Conservation (phyloP, 192 early-diverging fungal species). For the Mortierella claussenii region DNA sequence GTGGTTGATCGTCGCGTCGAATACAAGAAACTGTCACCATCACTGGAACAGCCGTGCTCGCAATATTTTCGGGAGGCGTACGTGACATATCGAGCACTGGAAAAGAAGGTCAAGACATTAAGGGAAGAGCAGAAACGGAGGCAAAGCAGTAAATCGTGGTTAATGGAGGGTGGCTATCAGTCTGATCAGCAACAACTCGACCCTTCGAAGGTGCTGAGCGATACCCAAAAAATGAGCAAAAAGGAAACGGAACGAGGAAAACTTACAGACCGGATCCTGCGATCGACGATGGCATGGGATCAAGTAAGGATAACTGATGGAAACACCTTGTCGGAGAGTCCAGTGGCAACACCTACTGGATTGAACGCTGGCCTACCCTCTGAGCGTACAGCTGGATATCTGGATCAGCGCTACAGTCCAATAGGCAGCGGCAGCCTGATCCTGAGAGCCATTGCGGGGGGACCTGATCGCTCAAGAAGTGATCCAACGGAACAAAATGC, state of each 20-base stretch:
- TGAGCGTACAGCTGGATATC: slow-evolving; percentile 8
- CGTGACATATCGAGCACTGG: slow-evolving; percentile 30
- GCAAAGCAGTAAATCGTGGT: neutral
- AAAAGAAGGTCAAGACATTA: slow-evolving; percentile 16
- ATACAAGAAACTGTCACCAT: slow-evolving; percentile 20
- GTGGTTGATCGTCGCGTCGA: slow-evolving; percentile 28
- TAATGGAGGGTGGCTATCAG: neutral
- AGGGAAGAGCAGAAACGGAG: slow-evolving; percentile 13
- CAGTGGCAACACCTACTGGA: neutral
- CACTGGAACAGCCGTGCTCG: slow-evolving; percentile 15
- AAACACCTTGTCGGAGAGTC: neutral
- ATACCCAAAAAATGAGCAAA: neutral
- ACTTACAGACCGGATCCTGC: slow-evolving; percentile 9
- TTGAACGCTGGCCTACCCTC: neutral
- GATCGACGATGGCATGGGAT: slow-evolving; percentile 35
- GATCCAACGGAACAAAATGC: neutral
- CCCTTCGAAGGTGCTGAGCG: neutral
- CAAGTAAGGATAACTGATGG: neutral
- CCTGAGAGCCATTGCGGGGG: slow-evolving; percentile 6
- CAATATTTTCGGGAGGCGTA: slow-evolving; percentile 35
- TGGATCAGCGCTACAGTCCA: slow-evolving; percentile 29
- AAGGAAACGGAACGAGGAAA: neutral
- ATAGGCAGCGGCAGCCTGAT: slow-evolving; percentile 4
- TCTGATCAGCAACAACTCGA: neutral
- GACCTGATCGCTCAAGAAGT: neutral